phyloP scores from a whole-genome alignment of 2,329 filamentous ascomycete species.

The Chaetomiaceae sp. region DNA sequence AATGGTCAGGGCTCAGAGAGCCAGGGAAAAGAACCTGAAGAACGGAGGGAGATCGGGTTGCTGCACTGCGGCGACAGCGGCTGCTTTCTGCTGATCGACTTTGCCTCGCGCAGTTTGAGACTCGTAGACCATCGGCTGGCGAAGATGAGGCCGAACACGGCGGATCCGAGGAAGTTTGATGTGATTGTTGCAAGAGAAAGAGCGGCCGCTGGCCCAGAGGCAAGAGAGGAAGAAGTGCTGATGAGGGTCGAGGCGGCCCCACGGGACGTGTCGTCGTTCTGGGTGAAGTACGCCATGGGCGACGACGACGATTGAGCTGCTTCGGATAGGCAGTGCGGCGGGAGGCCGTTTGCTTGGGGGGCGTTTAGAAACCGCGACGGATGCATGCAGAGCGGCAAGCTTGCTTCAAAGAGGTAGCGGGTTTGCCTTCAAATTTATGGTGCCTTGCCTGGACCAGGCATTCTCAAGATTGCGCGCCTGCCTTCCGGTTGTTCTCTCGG shows the following conservation, averaged over 20 bases:
- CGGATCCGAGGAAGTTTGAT: constrained; percentile 10
- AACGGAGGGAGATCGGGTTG: constrained; percentile 12
- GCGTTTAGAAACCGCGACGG: too few species aligned
- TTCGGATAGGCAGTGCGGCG: background rate
- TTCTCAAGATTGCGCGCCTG: too few species aligned
- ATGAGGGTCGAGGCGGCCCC: constrained; percentile 12
- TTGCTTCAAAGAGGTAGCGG: too few species aligned
- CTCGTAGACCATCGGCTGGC: constrained; percentile 13
- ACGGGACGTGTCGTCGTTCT: constrained; percentile 13
- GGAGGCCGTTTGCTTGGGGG: background rate
- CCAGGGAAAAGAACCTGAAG: background rate
- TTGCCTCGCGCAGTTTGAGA: constrained; percentile 5
- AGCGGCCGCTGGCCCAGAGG: background rate
- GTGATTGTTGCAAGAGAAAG: constrained; percentile 5
- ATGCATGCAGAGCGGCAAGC: too few species aligned
- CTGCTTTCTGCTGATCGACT: constrained; percentile 16
- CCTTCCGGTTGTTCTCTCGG: too few species aligned
- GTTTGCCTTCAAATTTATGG: too few species aligned
- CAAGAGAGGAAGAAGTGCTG: constrained; percentile 2
- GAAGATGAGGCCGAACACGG: constrained; percentile 1
- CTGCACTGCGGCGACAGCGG: constrained; percentile 8
- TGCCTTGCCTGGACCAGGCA: too few species aligned
- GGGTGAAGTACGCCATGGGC: constrained; percentile 14
- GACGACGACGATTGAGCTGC: background rate
- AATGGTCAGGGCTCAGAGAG: background rate